Evolutionary conservation across 1,139 yeast species (phyloP), one percentile per base, ranked within the genome.

Genomic region (Saccharomycopsis crataegensis): DNA sequence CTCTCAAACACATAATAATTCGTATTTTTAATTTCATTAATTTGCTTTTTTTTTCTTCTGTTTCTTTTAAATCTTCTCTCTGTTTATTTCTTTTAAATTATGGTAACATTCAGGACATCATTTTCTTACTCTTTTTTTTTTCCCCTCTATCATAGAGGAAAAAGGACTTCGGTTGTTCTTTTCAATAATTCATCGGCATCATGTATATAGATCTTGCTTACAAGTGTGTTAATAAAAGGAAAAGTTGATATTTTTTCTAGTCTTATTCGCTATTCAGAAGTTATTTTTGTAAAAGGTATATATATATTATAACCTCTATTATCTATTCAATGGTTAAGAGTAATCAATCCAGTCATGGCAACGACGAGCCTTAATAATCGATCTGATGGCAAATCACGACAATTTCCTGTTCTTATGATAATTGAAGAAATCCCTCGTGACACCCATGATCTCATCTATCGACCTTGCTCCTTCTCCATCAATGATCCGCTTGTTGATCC

Each of bases 401-500:
- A 1, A 38, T 38, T 16, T 16, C n/a, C 6, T n/a, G 16, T n/a
- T n/a, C 42, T n/a, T 38, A 38, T n/a, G n/a, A 38, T 38, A 3
- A 4, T 38, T 14, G 32, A 48, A 48, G 32, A 48, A 48, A 14
- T 28, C 22, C 38, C 38, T 43, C 1, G 38, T 42, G 11, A 48
- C 17, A 12, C 17, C 9, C 16, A 14, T 8, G 17, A 48, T 38
- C 44, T 48, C 44, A 8, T n/a, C 14, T 22, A 48, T 14, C n/a
- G 44, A 11, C 6, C 4, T 22, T 37, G 3, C n/a, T 42, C 48
- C 49, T 31, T 22, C 28, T 22, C 4, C 4, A 3, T 22, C 28
- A 22, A 43, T 42, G 14, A 75, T 58, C 53, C 85, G 64, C 33
- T 76, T 73, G 49, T 75, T 70, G 16, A 91, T 86, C 98, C 99